These are phyloP conservation scores for Dactylis glomerata DNA, from an alignment of 176 grass and related monocot species.

Conservation along the genomic window DNA sequence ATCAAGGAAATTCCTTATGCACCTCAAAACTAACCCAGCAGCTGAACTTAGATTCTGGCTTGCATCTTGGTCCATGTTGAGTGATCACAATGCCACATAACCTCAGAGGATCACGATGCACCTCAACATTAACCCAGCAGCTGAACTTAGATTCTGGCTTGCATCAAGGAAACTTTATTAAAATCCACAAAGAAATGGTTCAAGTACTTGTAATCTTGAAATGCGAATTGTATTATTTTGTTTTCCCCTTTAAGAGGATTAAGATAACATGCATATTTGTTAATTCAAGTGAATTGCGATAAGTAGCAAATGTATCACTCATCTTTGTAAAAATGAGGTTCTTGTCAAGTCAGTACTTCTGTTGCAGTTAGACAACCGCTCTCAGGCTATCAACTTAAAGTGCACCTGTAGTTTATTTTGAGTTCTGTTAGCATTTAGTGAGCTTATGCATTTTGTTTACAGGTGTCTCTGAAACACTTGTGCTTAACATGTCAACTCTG, in stretches of 20 bases:
- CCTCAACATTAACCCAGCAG: background rate
- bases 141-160: constrained; percentile 2
- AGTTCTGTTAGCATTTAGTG: background rate
- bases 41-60: background rate
- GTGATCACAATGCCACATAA: background rate
- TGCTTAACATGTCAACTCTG: constrained; percentile 92
- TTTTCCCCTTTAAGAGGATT: background rate
- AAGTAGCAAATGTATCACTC: background rate
- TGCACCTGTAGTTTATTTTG: background rate
- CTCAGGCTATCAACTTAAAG: constrained; percentile 3
- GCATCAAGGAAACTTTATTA: background rate
- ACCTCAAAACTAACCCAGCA: background rate
- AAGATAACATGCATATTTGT: background rate
- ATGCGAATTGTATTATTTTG: background rate
- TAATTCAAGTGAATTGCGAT: background rate
- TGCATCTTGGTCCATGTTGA: background rate
- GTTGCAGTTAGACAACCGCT: background rate
- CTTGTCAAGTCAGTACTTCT: constrained; percentile 16
- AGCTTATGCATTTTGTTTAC: constrained; percentile 32
- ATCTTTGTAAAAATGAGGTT: background rate
- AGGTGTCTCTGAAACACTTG: constrained; percentile 95
- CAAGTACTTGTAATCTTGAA: background rate
- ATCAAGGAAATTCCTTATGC: background rate
- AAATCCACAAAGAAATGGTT: constrained; percentile 9
- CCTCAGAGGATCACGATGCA: no score